Evolutionary conservation across 129 eudicot species (phyloP).

Genomic region (Pulicaria dysenterica): DNA sequence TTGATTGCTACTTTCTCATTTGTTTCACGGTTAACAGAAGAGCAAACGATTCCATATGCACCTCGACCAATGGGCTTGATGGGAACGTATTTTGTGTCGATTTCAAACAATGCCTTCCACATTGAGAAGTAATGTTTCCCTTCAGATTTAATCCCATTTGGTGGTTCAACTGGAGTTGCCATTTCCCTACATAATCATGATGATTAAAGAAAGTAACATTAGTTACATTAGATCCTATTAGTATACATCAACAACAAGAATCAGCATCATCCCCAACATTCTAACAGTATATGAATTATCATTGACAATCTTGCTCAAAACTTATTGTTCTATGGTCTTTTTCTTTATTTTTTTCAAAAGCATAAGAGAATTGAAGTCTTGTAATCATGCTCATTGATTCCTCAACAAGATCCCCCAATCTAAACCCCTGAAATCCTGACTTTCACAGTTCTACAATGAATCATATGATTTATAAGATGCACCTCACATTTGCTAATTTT

Average conservation of each 20-base stretch:
- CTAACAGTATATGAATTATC: slow-evolving; percentile 11
- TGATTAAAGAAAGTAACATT: neutral
- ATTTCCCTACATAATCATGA: slow-evolving; percentile 36
- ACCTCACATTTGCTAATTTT: slow-evolving; percentile 13
- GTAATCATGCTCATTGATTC: neutral
- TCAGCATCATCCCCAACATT: slow-evolving; percentile 13
- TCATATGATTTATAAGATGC: slow-evolving; percentile 24
- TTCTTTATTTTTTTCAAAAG: too few species aligned
- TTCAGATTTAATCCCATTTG: slow-evolving; percentile 57
- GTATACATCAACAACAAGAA: neutral
- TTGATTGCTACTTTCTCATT: slow-evolving; percentile 81
- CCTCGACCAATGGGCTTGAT: slow-evolving; percentile 75
- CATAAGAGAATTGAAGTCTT: neutral
- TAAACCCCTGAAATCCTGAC: neutral
- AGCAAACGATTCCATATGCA: slow-evolving; percentile 79
- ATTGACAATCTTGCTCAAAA: slow-evolving; percentile 15
- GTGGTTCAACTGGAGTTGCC: slow-evolving; percentile 92
- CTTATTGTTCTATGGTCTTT: neutral
- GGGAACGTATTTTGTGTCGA: slow-evolving; percentile 74
- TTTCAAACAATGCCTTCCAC: slow-evolving; percentile 83
- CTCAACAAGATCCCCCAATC: slow-evolving; percentile 3
- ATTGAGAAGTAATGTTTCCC: slow-evolving; percentile 85
- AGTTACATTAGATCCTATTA: neutral
- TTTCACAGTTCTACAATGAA: neutral
- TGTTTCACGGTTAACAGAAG: slow-evolving; percentile 76